Percentiles rank a stretch among this genome's conserved stretches.
phyloP scores from a whole-genome alignment of 768 basidiomycete genomes.

The Porphyrellus cyaneotinctus region DNA sequence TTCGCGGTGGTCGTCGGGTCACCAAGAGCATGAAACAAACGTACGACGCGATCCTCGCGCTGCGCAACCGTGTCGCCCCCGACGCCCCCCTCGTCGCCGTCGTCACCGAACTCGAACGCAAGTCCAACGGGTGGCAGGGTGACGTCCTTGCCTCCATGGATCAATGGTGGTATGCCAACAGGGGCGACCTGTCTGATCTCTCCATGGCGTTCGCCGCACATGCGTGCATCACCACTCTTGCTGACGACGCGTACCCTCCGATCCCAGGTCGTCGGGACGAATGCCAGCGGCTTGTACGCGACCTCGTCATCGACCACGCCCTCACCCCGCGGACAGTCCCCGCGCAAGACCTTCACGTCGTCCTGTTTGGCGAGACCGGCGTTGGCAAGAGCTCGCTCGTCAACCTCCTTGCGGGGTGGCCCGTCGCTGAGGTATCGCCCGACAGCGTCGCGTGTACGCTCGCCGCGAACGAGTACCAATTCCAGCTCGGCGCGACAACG shows the following conservation, averaged over 20 bases:
- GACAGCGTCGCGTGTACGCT: slow-evolving; percentile 33
- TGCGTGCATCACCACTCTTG: slow-evolving; percentile 23
- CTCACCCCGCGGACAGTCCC: slow-evolving; percentile 19
- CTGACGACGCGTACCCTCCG: slow-evolving; percentile 16
- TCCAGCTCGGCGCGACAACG: slow-evolving; percentile 19
- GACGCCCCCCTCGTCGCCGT: slow-evolving; percentile 19
- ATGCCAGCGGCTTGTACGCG: slow-evolving; percentile 23
- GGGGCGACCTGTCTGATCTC: slow-evolving; percentile 2
- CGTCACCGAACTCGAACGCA: slow-evolving; percentile 19
- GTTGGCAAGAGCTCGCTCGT: slow-evolving; percentile 32
- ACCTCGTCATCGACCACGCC: slow-evolving; percentile 21
- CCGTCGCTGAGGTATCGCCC: slow-evolving; percentile 21
- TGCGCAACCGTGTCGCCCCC: slow-evolving; percentile 17
- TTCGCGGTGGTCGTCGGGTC: slow-evolving; percentile 18
- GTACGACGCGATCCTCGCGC: slow-evolving; percentile 12
- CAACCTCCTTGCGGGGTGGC: slow-evolving; percentile 38
- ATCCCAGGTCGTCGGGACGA: slow-evolving; percentile 18
- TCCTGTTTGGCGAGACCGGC: slow-evolving; percentile 42
- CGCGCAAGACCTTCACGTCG: slow-evolving; percentile 26
- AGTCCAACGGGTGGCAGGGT: neutral
- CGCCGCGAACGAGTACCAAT: slow-evolving; percentile 22
- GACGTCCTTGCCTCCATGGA: slow-evolving; percentile 19
- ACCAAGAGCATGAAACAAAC: slow-evolving; percentile 20
- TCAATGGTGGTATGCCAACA: slow-evolving; percentile 21
- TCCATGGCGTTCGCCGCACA: slow-evolving; percentile 16